Evolutionary conservation across 2,329 filamentous ascomycete genomes (phyloP), one percentile per base, ranked within the genome.

Genomic region (Dryadomyces quercus-mongolicae): DNA sequence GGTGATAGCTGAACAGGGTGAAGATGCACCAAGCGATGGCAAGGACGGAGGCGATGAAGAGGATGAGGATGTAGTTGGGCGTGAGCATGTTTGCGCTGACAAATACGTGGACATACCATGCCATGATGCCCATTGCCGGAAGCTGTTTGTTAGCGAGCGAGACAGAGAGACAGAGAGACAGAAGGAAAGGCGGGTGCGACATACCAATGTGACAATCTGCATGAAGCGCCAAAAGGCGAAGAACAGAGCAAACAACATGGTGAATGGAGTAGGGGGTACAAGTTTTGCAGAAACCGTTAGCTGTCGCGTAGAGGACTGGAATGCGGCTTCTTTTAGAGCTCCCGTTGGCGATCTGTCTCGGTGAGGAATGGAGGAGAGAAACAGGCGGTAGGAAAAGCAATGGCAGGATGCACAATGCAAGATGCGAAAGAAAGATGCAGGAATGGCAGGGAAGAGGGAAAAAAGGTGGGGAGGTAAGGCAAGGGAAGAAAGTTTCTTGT

Each of bases 1-100:
- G 80, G 71, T 82, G 78, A 73, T 84, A 85, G 66, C 71, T 75
- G 74, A 85, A 82, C 58, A 86, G 73, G 8, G 82, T 85, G 65
- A 76, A 76, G 68, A 85, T 67, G 58, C 78, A 70, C 82, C 82
- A 86, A 56, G 78, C 79, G 53, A 78, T 72, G 38, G 72, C 82
- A 53, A 86, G 74, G 18, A 82, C 77, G 22, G 77, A 78, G 57
- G 83, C 78, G 70, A 85, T 84, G 74, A 85, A 85, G 60, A 85
- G 73, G 60, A 85, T 71, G 56, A 86, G 77, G 65, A 85, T 76
- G 65, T 78, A 79, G 66, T 74, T 70, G 22, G 82, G 82, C 0
- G 81, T 82, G 52, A 84, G 71, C 57, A 71, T 64, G 67, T 85
- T 84, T 62, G 66, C 62, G 53, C 69, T 64, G 61, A 77, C 73